Percentiles rank a stretch among this genome's conserved stretches.
Conservation (phyloP, 2,329 filamentous ascomycete species). For the Aspergillus hiratsukae region DNA sequence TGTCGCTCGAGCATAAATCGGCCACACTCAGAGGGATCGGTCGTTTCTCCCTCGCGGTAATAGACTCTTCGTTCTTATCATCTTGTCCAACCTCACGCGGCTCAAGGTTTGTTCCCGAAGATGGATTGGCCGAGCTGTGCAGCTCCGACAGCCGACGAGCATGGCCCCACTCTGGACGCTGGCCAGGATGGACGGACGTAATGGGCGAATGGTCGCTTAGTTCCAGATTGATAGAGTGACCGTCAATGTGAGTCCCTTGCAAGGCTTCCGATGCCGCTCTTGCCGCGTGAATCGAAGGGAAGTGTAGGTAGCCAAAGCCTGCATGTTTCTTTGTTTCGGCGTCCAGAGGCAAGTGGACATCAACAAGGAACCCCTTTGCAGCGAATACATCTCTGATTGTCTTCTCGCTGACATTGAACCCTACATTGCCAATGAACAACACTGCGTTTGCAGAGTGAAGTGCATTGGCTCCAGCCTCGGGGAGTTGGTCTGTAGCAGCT, state of each 20-base stretch:
- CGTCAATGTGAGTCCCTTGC: constrained; percentile 35
- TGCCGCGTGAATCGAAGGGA: constrained; percentile 32
- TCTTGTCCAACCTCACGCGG: background rate
- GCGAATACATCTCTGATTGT: constrained; percentile 35
- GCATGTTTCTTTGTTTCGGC: constrained; percentile 30
- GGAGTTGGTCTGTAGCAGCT: background rate
- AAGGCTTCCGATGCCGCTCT: constrained; percentile 33
- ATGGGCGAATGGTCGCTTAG: constrained; percentile 29
- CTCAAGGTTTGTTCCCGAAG: constrained; percentile 1
- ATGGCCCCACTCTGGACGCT: background rate
- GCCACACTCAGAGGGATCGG: constrained; percentile 4
- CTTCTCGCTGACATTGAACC: constrained; percentile 32
- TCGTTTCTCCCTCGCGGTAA: background rate
- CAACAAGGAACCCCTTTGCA: constrained; percentile 33
- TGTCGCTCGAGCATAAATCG: constrained; percentile 8
- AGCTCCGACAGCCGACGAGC: background rate
- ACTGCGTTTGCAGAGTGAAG: constrained; percentile 11
- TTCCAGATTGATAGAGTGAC: constrained; percentile 39
- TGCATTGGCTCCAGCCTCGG: background rate
- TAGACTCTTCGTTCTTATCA: background rate
- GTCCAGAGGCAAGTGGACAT: constrained; percentile 33
- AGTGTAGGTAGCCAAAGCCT: constrained; percentile 39
- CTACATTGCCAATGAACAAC: constrained; percentile 40
- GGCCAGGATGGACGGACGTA: constrained; percentile 5
- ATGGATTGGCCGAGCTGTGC: background rate